Evolutionary conservation across 1,284 basidiomycete species (phyloP).

Genomic region (Pseudozyma tsukubaensis): DNA sequence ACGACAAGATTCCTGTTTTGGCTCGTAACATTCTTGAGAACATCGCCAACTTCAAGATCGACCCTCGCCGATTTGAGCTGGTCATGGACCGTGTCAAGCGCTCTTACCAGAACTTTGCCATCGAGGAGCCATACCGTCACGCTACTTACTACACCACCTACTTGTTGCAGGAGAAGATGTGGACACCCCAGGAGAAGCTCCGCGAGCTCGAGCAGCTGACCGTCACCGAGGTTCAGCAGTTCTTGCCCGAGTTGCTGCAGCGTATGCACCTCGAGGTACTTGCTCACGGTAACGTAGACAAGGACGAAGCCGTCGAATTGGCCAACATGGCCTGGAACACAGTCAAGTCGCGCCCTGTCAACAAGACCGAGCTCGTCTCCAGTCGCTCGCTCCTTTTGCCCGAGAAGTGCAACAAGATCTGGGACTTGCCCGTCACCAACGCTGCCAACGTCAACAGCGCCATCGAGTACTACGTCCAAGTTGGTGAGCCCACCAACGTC

Average conservation of each 20-base stretch:
- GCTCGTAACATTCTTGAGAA: constrained; percentile 81
- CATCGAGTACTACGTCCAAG: constrained; percentile 69
- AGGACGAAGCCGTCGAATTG: constrained; percentile 82
- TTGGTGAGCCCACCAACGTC: constrained; percentile 62
- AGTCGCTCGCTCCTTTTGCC: constrained; percentile 60
- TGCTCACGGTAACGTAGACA: constrained; percentile 85
- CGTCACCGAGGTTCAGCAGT: constrained; percentile 78
- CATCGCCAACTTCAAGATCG: constrained; percentile 78
- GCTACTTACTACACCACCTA: constrained; percentile 83
- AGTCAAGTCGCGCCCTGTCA: constrained; percentile 73
- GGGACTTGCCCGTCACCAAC: constrained; percentile 81
- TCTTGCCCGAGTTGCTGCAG: constrained; percentile 77
- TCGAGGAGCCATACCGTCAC: constrained; percentile 84
- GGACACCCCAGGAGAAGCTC: constrained; percentile 85
- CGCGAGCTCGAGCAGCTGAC: constrained; percentile 80
- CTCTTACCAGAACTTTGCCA: constrained; percentile 78
- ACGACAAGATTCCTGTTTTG: constrained; percentile 88
- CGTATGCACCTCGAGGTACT: constrained; percentile 81
- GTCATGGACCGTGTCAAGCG: constrained; percentile 80
- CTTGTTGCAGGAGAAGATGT: constrained; percentile 78
- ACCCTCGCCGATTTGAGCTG: constrained; percentile 80
- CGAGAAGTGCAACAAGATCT: constrained; percentile 79
- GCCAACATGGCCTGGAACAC: constrained; percentile 80
- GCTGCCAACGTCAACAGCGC: constrained; percentile 85
- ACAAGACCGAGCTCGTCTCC: constrained; percentile 40